These are phyloP conservation scores for Spinacia oleracea DNA, from an alignment of 179 eudicot genomes.

Conservation along the genomic window DNA sequence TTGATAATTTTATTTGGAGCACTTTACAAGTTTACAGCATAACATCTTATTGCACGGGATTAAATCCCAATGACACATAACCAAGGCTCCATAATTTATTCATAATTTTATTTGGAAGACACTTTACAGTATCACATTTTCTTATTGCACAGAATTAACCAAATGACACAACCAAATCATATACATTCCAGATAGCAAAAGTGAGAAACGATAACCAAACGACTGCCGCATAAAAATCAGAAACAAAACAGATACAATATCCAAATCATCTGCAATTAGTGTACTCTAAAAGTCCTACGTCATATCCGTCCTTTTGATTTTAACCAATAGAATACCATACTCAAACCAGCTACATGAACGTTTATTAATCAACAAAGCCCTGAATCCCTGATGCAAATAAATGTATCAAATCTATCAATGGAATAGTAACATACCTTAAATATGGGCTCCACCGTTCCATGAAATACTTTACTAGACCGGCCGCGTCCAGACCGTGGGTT, in stretches of 20 bases:
- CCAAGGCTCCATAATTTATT: too few relatives aligned
- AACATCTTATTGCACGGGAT: neutral
- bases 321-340: too few relatives aligned
- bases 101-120: too few relatives aligned
- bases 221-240: neutral
- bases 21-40: conserved; percentile 11
- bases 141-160: too few relatives aligned
- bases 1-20: neutral
- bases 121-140: too few relatives aligned
- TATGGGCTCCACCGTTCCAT: conserved; percentile 83
- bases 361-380: neutral
- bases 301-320: neutral
- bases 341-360: neutral
- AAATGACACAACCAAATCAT: too few relatives aligned
- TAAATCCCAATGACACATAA: neutral
- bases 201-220: neutral
- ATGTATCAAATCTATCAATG: conserved; percentile 15
- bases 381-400: neutral
- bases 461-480: conserved; percentile 92
- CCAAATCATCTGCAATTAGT: neutral
- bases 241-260: neutral
- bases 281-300: neutral
- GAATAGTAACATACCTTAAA: conserved; percentile 64
- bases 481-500: conserved; percentile 98
- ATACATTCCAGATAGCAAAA: neutral